phyloP scores from a whole-genome alignment of 2,329 filamentous ascomycete genomes.

The Sarocladiaceae sp. region DNA sequence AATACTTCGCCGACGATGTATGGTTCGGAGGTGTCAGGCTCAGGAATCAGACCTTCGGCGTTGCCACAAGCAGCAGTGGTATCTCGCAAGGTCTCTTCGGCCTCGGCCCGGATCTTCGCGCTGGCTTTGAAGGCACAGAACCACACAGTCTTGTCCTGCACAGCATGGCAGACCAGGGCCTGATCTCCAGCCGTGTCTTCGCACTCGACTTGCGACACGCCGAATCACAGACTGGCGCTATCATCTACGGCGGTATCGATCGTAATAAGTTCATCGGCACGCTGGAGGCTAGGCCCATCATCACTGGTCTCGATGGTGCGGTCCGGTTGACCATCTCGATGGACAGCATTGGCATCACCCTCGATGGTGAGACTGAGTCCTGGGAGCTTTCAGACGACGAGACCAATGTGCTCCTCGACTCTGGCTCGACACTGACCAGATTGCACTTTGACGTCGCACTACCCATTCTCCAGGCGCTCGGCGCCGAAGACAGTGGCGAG shows the following conservation, averaged over 20 bases:
- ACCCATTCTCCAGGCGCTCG: constrained; percentile 39
- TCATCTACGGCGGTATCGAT: constrained; percentile 52
- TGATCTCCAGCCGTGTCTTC: constrained; percentile 47
- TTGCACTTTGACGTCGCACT: constrained; percentile 39
- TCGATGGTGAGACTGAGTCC: constrained; percentile 14
- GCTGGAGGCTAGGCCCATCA: constrained; percentile 38
- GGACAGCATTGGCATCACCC: constrained; percentile 25
- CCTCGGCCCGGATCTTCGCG: constrained; percentile 36
- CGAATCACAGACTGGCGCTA: constrained; percentile 38
- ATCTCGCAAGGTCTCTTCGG: constrained; percentile 50
- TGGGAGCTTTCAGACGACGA: constrained; percentile 25
- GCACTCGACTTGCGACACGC: constrained; percentile 44
- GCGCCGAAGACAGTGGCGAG: constrained; percentile 31
- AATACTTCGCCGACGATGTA: constrained; percentile 43
- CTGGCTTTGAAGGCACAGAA: constrained; percentile 29
- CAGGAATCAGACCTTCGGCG: constrained; percentile 45
- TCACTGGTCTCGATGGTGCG: constrained; percentile 30
- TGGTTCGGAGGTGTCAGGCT: constrained; percentile 38
- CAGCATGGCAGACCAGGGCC: constrained; percentile 39
- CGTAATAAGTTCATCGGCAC: constrained; percentile 46
- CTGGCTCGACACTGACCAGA: constrained; percentile 45
- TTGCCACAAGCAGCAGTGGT: constrained; percentile 39
- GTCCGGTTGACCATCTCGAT: constrained; percentile 32
- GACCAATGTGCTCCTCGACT: constrained; percentile 45
- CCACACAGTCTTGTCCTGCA: constrained; percentile 53